Evolutionary conservation across 1,284 basidiomycete genomes (phyloP).

Genomic region (Ustilago cynodontis): DNA sequence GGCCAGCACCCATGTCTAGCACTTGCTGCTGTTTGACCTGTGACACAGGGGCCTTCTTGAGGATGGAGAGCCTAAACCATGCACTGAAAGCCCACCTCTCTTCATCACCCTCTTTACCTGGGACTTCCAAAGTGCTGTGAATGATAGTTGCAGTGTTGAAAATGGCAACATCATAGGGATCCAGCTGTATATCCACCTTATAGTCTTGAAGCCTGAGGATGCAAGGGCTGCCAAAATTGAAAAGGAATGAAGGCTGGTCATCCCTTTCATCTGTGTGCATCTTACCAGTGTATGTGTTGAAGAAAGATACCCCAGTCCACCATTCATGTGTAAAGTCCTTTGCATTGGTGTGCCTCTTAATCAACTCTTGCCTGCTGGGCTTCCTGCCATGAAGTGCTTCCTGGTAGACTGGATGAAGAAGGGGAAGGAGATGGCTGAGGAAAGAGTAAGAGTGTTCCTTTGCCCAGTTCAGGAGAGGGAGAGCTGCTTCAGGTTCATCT

Average conservation of each 20-base stretch:
- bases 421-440: not conserved
- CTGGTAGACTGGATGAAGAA: not conserved
- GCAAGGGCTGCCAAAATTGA: slow-evolving; percentile 14
- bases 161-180: slow-evolving; percentile 6
- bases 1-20: not conserved
- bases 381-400: not conserved
- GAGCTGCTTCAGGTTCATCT: not conserved
- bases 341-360: not conserved
- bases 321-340: not conserved
- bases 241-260: slow-evolving; percentile 9
- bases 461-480: not conserved
- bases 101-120: not conserved
- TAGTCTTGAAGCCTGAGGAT: slow-evolving; percentile 7
- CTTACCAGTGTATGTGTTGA: not conserved
- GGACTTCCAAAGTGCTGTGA: not conserved
- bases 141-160: not conserved
- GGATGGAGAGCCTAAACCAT: slow-evolving; percentile 2
- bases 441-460: not conserved
- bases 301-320: slow-evolving; percentile 9
- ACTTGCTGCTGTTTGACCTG: not conserved
- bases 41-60: not conserved
- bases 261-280: not conserved
- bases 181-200: slow-evolving; percentile 3
- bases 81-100: slow-evolving; percentile 18
- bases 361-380: slow-evolving; percentile 2